phyloP scores from a whole-genome alignment of 2,329 filamentous ascomycete genomes.

The Cordyceps javanica region DNA sequence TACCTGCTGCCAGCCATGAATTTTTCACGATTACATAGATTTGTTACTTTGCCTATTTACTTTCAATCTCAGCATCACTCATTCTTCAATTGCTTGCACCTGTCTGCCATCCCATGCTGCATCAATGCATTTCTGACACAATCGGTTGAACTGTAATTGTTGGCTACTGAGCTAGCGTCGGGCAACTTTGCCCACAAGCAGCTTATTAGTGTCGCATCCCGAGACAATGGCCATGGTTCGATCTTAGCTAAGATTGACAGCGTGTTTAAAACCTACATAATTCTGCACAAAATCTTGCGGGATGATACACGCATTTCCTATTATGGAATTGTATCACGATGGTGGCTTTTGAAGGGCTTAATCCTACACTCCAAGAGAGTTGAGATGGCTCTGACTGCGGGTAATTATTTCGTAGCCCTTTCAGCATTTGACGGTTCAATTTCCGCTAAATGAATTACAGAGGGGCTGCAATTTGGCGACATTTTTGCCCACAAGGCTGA shows the following conservation, averaged over 20 bases:
- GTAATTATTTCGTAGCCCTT: neutral
- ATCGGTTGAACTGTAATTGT: neutral
- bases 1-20: neutral
- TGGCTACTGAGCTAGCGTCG: neutral
- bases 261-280: neutral
- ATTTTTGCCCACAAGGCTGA: neutral
- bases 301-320: neutral
- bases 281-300: neutral
- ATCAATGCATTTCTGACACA: neutral
- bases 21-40: neutral
- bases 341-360: neutral
- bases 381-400: neutral
- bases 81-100: neutral
- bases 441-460: neutral
- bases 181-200: neutral
- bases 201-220: neutral
- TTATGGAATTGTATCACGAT: neutral
- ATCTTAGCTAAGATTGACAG: slow-evolving; percentile 6
- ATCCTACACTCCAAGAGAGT: neutral
- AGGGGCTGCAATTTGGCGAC: too few species aligned
- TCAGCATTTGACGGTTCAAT: neutral
- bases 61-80: neutral
- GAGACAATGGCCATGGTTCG: neutral
- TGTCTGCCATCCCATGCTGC: neutral
- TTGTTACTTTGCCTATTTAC: neutral